These are phyloP conservation scores for Thalassiosira exigua DNA, from an alignment of 352 stramenopile species.

Conservation along the genomic window DNA sequence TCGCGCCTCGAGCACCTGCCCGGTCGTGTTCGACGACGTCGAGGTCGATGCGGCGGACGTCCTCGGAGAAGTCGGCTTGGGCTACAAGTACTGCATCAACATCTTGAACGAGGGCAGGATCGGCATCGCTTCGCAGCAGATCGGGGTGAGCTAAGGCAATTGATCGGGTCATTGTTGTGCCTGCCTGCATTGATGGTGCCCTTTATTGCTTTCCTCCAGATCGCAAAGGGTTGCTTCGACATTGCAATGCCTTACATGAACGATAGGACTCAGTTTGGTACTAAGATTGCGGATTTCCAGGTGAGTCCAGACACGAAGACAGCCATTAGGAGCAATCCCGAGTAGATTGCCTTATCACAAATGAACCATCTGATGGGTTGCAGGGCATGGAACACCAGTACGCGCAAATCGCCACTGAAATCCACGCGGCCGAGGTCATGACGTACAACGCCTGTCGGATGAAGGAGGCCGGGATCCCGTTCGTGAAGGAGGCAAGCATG, in stretches of 20 bases:
- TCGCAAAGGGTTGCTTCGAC: no score
- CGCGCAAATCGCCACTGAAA: conserved; percentile 93
- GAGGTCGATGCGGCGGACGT: conserved; percentile 93
- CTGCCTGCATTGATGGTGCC: no score
- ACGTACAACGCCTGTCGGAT: conserved; percentile 94
- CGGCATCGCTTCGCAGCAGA: conserved; percentile 96
- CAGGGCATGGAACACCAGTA: conserved; percentile 97
- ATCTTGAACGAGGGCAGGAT: conserved; percentile 98
- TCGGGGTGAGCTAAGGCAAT: conserved; percentile 95
- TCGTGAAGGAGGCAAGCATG: conserved; percentile 97
- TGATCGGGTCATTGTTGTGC: conserved; percentile 94
- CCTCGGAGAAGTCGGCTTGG: conserved; percentile 88
- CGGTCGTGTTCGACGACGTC: conserved; percentile 93
- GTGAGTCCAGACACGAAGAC: conserved; percentile 95
- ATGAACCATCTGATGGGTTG: background rate
- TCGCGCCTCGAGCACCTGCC: conserved; percentile 93
- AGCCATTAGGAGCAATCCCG: no score
- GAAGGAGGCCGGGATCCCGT: conserved; percentile 93
- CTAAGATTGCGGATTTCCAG: no score
- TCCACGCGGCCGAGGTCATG: conserved; percentile 91
- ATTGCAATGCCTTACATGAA: no score
- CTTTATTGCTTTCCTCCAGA: no score
- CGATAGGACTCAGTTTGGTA: no score
- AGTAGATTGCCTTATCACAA: conserved; percentile 87
- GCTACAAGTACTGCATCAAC: conserved; percentile 97